A percentile compares a stretch with the other conserved stretches of the same genome.
phyloP scores from a whole-genome alignment of 305 asterid species.

The Ilex paraguariensis region DNA sequence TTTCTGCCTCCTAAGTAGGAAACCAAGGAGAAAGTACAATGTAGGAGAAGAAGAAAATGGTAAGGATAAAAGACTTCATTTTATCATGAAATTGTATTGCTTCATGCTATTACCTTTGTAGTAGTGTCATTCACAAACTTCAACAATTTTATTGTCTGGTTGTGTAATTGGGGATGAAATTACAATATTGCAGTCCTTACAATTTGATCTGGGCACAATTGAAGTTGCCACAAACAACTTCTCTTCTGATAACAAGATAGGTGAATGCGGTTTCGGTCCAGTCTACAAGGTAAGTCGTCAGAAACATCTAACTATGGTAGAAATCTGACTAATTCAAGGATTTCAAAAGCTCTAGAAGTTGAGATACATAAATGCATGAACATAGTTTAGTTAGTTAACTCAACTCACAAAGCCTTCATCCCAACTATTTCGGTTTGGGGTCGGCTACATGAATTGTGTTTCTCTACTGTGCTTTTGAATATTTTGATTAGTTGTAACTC shows the following conservation, averaged over 20 bases:
- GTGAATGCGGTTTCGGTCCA: neutral
- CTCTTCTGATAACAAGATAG: neutral
- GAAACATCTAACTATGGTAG: too few relatives aligned
- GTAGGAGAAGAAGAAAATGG: neutral
- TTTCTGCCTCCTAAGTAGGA: neutral
- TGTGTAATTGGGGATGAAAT: neutral
- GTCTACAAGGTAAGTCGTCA: neutral
- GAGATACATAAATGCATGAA: too few relatives aligned
- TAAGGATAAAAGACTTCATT: neutral
- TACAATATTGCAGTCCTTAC: neutral
- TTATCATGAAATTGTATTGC: too few relatives aligned
- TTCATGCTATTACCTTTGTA: neutral
- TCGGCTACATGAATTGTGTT: too few relatives aligned
- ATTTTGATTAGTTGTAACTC: too few relatives aligned
- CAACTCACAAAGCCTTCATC: too few relatives aligned
- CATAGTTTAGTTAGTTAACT: too few relatives aligned
- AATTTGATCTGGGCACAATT: neutral
- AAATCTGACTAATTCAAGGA: too few relatives aligned
- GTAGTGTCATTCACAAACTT: neutral
- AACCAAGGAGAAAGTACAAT: neutral
- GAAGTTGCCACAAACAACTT: neutral
- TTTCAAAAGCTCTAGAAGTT: too few relatives aligned
- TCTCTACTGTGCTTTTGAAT: too few relatives aligned
- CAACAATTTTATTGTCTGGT: neutral
- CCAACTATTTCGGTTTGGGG: too few relatives aligned